Conservation (phyloP, 2,329 filamentous ascomycete species). For the Xylariomycetidae sp. region DNA sequence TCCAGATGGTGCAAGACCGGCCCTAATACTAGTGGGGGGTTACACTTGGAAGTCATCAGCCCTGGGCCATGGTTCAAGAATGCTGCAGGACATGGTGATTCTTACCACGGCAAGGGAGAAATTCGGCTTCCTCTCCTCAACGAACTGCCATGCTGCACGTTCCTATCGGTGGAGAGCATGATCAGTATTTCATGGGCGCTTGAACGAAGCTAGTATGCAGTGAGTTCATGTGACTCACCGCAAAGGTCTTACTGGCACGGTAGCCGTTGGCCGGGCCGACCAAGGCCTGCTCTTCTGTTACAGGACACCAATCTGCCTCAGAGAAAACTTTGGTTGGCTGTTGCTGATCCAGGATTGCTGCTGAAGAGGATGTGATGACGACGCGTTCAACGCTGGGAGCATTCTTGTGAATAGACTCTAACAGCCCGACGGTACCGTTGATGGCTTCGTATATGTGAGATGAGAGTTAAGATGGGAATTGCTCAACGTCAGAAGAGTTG, state of each 20-base stretch:
- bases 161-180: background rate
- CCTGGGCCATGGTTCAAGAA: background rate
- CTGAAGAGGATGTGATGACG: slow-evolving; percentile 53
- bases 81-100: background rate
- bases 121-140: slow-evolving; percentile 31
- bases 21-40: slow-evolving; percentile 47
- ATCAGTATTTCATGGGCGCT: too few species aligned
- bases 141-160: slow-evolving; percentile 44
- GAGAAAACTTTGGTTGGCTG: slow-evolving; percentile 35
- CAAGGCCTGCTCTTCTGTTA: slow-evolving; percentile 35
- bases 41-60: slow-evolving; percentile 12
- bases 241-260: slow-evolving; percentile 41
- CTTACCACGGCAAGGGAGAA: slow-evolving; percentile 43
- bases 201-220: too few species aligned
- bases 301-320: slow-evolving; percentile 46
- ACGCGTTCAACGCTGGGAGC: slow-evolving; percentile 61
- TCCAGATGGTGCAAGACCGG: slow-evolving; percentile 40
- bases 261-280: slow-evolving; percentile 15
- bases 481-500: too few species aligned
- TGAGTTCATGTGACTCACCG: slow-evolving; percentile 34
- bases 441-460: slow-evolving; percentile 44
- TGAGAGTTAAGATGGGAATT: too few species aligned
- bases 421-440: slow-evolving; percentile 59
- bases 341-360: slow-evolving; percentile 34
- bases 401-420: slow-evolving; percentile 59